These are phyloP conservation scores for Phytophthora lateralis DNA, from an alignment of 352 stramenopile genomes.

Conservation along the genomic window DNA sequence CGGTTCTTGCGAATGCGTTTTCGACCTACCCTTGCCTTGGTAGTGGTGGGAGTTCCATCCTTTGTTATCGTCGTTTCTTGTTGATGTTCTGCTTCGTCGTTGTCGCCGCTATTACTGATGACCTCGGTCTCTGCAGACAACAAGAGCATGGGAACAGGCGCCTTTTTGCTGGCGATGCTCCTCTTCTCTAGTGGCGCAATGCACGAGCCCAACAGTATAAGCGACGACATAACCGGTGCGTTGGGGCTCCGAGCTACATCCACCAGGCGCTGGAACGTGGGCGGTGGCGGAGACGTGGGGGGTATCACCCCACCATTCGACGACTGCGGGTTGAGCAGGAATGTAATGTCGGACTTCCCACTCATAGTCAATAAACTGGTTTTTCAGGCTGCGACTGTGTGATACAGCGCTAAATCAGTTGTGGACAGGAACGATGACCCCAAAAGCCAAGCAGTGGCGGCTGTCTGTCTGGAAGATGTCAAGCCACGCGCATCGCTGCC, in stretches of 20 bases:
- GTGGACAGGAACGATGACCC: neutral
- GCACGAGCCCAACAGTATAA: constrained; percentile 33
- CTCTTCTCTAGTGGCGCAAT: constrained; percentile 40
- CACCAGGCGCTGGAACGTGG: constrained; percentile 24
- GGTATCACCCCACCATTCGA: constrained; percentile 8
- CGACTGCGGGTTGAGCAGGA: constrained; percentile 42
- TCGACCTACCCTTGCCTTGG: constrained; percentile 9
- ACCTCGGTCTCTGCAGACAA: constrained; percentile 20
- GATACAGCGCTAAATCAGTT: neutral
- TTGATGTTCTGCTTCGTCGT: constrained; percentile 23
- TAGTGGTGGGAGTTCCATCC: neutral
- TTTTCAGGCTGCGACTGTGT: neutral
- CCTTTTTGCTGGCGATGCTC: constrained; percentile 14
- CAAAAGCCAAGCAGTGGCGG: neutral
- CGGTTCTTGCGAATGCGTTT: constrained; percentile 43
- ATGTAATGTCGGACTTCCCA: constrained; percentile 41
- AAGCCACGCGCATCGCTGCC: neutral
- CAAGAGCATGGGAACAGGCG: constrained; percentile 4
- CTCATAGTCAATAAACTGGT: constrained; percentile 26
- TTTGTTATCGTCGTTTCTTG: constrained; percentile 1
- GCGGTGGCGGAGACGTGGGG: constrained; percentile 15
- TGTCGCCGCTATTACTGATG: constrained; percentile 26
- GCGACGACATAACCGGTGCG: constrained; percentile 14
- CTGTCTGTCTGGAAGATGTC: neutral
- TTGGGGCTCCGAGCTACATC: constrained; percentile 18